Base-by-base conservation (phyloP, 2,329 filamentous ascomycete genomes). In the Magnaporthales sp. region DNA sequence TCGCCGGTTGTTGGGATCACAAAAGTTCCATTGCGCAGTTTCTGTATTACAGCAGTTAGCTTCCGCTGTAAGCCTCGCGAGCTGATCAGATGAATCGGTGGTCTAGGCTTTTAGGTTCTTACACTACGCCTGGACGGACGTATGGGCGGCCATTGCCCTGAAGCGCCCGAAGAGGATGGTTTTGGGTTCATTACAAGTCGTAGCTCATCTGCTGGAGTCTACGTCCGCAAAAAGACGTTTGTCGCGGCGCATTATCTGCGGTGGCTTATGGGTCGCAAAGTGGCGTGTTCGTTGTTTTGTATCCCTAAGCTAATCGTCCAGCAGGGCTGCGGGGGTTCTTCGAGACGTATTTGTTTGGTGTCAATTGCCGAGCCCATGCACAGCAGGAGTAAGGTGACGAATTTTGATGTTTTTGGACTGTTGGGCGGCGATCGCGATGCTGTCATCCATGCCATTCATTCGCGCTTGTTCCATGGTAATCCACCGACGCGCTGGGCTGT, bases 1-100 rank as follows among this genome's bases (percentile, higher is more conserved):
- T 96, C 91, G 73, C 94, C 93, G 2, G 93, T 97, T 68, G 85
- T 83, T 8, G 94, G 93, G 66, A 96, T 85, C 71, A 98, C 90
- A 76, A 96, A 93, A 61, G 92, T 95, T 70, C 91, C 91, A 75
- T 94, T 91, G 71, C 90, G 89, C 68, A 96, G 83, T 84, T 93
- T 88, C 86, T 89, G 74, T 73, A 70, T 69, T 22, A 54, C 32
- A 62, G 13, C n/a, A n/a, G 56, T 51, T 38, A 29, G 60, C 27
- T 60, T 24, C 38, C 38, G 38, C 27, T 56, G 67, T 68, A 60
- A 64, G 63, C 38, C 19, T 54, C 32, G 26, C 13, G 9, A 27
- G 27, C 13, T 9, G n/a, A 29, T 38, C 8, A 27, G 38, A 11
- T 22, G 38, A 27, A 54, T 54, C 19, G 31, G 29, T 19, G 19